Base-by-base conservation (phyloP, 805 yeast species). In the Starmerella gropengiesseri region DNA sequence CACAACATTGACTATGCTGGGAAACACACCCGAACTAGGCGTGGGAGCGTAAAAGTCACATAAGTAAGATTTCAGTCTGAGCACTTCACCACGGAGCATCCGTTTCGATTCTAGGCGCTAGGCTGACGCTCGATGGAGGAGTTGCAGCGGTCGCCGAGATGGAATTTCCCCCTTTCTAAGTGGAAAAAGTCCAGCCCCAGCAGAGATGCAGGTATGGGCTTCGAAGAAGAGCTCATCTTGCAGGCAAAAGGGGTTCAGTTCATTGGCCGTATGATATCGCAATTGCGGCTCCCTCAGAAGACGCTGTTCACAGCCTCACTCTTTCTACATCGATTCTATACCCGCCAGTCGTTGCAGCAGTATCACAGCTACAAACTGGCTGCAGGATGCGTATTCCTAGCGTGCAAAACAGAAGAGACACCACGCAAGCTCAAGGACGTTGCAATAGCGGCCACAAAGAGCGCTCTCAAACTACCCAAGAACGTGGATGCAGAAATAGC, bases 391-490 rank as follows among this genome's bases (percentile, higher is more conserved):
- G 49, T 74, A 14, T 74, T 74, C 49, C 57, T 74, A 20, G 77
- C 77, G 4, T 64, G 73, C 41, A 74, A 74, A 46, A 65, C 72
- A 7, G 76, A 73, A 41, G 79, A 74, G 43, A 64, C 73, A 23
- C 63, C 68, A 26, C 61, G 78, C 22, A 56, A 66, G 29, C 55
- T 74, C 22, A 56, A 67, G 31, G 77, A 73, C 41, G 64, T 74
- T 4, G 73, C 71, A 17, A 61, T 65, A n/a, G 63, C 66, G 5
- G 68, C 74, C 50, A 71, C 74, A 4, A 62, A 63, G 36, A 63
- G 67, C 5, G 75, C 77, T 0, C 65, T 65, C 17, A 69, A 68
- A 46, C 57, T 65, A 37, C 61, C 61, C 13, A 57, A 58, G 35
- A 61, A 62, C 36, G 57, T 54, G 35, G 66, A 63, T 21, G n/a